Base-by-base conservation (phyloP, 352 stramenopile genomes). In the Phytophthora niederhauseri region DNA sequence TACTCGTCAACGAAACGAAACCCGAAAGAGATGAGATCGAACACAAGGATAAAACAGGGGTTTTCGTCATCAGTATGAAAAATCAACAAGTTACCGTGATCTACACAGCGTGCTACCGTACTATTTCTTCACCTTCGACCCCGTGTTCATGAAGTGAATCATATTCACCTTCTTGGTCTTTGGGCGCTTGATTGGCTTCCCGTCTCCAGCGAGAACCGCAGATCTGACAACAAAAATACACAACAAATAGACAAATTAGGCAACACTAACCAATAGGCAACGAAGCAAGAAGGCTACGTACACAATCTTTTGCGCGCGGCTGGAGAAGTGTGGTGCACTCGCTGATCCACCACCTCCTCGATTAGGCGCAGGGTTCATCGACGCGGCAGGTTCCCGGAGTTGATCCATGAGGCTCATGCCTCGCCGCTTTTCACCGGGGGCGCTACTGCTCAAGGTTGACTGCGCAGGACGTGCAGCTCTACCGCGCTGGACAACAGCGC, bases 71-170 rank as follows among this genome's bases (percentile, higher is more conserved):
- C 22, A 26, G 22, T 26, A 26, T 26, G 22, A 26, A 26, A 26
- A 26, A 26, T 26, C 22, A 3, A 26, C 22, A 3, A 26, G 38
- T 19, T 22, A 9, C n/a, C 11, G 9, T 17, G 20, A 28, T 12
- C 46, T 52, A 28, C 19, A 28, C 9, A 28, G 3, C 19, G 19
- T 28, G 26, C 66, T 58, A 2, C 22, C 22, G 22, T 26, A 3
- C 12, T n/a, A 72, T 36, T 77, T 73, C 43, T 75, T 73, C 20
- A 58, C 31, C 46, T 75, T 66, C 26, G 75, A 67, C 3, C 79
- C 80, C 6, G 72, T 72, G 55, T 66, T 90, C 86, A 92, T 92
- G 57, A 94, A 94, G 48, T 87, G 86, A 7, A 94, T 92, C 86
- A 94, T 92, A 66, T 94, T 78, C 57, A 94, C 77, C 53, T 84